Evolutionary conservation across 1,139 yeast genomes (phyloP).

Genomic region (Suhomyces anneliseae): DNA sequence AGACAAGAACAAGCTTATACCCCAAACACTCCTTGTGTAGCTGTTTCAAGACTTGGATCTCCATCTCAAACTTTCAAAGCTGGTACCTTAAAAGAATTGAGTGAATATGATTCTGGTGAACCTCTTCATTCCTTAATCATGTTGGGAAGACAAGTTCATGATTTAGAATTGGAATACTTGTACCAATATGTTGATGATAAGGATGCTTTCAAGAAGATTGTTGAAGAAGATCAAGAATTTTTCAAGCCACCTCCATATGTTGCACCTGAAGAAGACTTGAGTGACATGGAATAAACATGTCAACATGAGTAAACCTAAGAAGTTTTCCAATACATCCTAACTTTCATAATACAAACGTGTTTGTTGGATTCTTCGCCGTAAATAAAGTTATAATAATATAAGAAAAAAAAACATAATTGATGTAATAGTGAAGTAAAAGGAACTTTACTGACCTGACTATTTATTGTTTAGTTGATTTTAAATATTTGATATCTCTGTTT

Average conservation of each 20-base stretch:
- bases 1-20: conserved; percentile 78
- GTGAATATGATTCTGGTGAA: conserved; percentile 86
- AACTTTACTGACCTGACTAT: too few relatives aligned
- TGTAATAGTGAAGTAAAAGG: background rate
- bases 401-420: background rate
- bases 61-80: conserved; percentile 82
- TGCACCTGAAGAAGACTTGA: conserved; percentile 33
- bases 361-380: too few relatives aligned
- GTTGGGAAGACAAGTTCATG: conserved; percentile 93
- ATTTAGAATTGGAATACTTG: conserved; percentile 83
- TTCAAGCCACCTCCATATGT: conserved; percentile 63
- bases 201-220: conserved; percentile 58
- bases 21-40: conserved; percentile 87
- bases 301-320: too few relatives aligned
- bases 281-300: conserved; percentile 7
- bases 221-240: conserved; percentile 68
- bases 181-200: conserved; percentile 71
- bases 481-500: too few relatives aligned
- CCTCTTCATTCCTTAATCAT: conserved; percentile 91
- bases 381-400: background rate
- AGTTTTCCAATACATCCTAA: too few relatives aligned
- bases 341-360: too few relatives aligned
- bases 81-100: conserved; percentile 73
- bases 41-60: conserved; percentile 87
- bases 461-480: too few relatives aligned